A percentile compares a stretch with the other conserved stretches of the same genome.
These are phyloP conservation scores for Pseudocercospora musae DNA, from an alignment of 2,329 filamentous ascomycete genomes.

Conservation along the genomic window DNA sequence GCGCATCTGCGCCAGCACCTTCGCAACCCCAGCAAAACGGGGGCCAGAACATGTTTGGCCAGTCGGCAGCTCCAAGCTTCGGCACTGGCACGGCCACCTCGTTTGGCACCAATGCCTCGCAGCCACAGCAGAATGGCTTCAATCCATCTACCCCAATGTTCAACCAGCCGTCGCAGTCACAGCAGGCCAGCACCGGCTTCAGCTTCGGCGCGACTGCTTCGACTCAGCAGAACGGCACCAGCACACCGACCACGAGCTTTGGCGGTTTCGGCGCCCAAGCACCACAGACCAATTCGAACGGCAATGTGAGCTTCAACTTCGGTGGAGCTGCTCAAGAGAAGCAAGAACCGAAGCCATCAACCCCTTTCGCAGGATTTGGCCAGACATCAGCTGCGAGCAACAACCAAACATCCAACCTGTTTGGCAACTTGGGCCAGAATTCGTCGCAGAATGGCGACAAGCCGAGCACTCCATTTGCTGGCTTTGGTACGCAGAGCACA, in stretches of 20 bases:
- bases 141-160: constrained; percentile 15
- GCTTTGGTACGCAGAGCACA: constrained; percentile 3
- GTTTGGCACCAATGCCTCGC: constrained; percentile 11
- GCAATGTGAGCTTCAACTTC: constrained; percentile 8
- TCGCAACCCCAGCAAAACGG: constrained; percentile 17
- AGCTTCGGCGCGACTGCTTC: constrained; percentile 16
- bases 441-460: constrained; percentile 8
- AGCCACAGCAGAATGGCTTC: constrained; percentile 22
- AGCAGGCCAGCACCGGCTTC: constrained; percentile 15
- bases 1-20: constrained; percentile 12
- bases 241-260: constrained; percentile 18
- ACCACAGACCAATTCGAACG: constrained; percentile 11
- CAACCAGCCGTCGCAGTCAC: constrained; percentile 18
- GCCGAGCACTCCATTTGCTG: constrained; percentile 7
- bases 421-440: constrained; percentile 5
- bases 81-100: constrained; percentile 4
- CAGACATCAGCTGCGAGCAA: constrained; percentile 8
- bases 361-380: constrained; percentile 8
- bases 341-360: constrained; percentile 2
- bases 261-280: constrained; percentile 19
- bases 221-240: constrained; percentile 18
- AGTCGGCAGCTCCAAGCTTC: constrained; percentile 17
- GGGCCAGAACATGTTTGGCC: constrained; percentile 14
- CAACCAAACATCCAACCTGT: constrained; percentile 6
- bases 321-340: constrained; percentile 4